These are phyloP conservation scores for Acanthamoeba sp. DNA, from an alignment of 208 protist genomes.

Conservation along the genomic window DNA sequence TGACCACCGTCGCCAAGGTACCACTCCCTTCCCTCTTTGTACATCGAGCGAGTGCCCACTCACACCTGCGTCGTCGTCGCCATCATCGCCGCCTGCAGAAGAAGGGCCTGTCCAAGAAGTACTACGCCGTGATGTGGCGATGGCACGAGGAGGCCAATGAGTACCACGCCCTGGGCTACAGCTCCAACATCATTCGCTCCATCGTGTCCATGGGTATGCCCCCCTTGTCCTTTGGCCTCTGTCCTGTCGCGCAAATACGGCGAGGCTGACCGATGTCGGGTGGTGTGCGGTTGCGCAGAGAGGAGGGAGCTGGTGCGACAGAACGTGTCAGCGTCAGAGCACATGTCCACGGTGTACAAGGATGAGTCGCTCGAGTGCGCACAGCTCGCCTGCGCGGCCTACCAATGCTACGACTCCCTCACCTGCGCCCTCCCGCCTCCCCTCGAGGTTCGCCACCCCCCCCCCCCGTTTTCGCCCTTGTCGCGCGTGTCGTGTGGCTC, in stretches of 20 bases:
- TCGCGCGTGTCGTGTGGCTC: too few relatives aligned
- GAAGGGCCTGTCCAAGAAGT: conserved; percentile 20
- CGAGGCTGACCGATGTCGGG: background rate
- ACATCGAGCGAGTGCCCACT: too few relatives aligned
- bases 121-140: conserved; percentile 18
- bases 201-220: background rate
- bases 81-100: background rate
- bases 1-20: background rate
- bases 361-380: background rate
- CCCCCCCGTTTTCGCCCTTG: too few relatives aligned
- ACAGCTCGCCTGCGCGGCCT: background rate
- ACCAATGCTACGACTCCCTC: background rate
- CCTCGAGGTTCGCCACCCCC: background rate
- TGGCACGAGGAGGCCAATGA: background rate
- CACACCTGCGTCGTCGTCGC: background rate
- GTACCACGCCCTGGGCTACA: conserved; percentile 34
- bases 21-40: background rate
- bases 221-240: background rate
- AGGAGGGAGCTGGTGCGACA: background rate
- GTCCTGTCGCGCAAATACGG: too few relatives aligned
- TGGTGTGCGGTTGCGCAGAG: background rate
- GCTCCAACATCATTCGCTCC: conserved; percentile 17
- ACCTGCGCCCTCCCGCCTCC: background rate
- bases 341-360: background rate
- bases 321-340: background rate